Conservation (phyloP, 2,329 filamentous ascomycete species). For the Clonostachys sp. region DNA sequence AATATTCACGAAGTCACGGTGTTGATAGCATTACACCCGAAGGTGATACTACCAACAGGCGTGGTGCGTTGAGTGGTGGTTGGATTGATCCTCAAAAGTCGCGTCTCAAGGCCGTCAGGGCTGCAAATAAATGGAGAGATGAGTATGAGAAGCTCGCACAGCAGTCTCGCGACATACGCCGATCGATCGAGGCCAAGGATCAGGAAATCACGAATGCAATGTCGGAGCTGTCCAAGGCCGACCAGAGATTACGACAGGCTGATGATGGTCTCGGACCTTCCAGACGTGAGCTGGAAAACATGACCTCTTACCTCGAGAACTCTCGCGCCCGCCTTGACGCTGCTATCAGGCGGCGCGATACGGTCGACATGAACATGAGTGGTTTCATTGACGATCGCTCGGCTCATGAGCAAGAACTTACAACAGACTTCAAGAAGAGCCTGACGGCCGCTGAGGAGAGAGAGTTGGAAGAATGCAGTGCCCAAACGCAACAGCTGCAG, state of each 20-base stretch:
- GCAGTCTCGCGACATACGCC: conserved; percentile 61
- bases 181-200: conserved; percentile 71
- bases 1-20: conserved; percentile 88
- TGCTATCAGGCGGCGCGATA: conserved; percentile 59
- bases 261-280: conserved; percentile 81
- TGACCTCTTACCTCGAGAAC: conserved; percentile 69
- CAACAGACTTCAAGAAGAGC: conserved; percentile 87
- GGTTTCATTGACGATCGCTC: conserved; percentile 70
- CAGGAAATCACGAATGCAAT: conserved; percentile 87
- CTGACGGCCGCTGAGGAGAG: conserved; percentile 78
- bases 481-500: conserved; percentile 67
- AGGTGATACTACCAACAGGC: conserved; percentile 91
- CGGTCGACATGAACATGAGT: conserved; percentile 71
- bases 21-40: conserved; percentile 92
- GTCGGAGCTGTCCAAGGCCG: conserved; percentile 76
- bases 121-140: conserved; percentile 68
- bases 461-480: conserved; percentile 68
- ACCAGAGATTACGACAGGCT: conserved; percentile 72
- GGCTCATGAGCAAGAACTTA: conserved; percentile 75
- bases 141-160: conserved; percentile 65
- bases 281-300: conserved; percentile 69
- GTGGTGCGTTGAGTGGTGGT: conserved; percentile 91
- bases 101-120: conserved; percentile 77
- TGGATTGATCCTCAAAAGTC: conserved; percentile 85
- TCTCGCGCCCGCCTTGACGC: conserved; percentile 70